phyloP scores from a whole-genome alignment of 2,329 filamentous ascomycete species.

The Ophiostoma fasciatum region DNA sequence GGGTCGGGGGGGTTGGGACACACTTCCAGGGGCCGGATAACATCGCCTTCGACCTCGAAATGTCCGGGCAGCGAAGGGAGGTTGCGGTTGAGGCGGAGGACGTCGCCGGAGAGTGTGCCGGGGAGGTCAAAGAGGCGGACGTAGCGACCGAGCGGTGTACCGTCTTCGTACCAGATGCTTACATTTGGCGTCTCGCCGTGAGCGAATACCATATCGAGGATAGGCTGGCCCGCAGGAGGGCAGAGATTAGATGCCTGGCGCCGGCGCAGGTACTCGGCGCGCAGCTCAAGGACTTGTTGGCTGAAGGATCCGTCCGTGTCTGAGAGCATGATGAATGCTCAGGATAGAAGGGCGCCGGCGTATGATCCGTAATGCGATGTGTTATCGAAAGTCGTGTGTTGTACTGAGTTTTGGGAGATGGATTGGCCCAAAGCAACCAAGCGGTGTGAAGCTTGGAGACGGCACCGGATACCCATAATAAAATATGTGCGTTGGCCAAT shows the following conservation, averaged over 20 bases:
- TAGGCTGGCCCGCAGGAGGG: not conserved
- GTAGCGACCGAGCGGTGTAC: not conserved
- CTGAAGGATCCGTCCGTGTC: not conserved
- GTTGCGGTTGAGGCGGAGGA: slow-evolving; percentile 1
- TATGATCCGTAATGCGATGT: no score
- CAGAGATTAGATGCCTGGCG: not conserved
- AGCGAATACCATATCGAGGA: not conserved
- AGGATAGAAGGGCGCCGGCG: no score
- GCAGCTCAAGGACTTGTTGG: not conserved
- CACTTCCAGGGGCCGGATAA: not conserved
- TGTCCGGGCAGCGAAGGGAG: not conserved
- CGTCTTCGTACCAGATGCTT: not conserved
- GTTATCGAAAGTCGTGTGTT: no score
- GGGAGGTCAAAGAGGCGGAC: slow-evolving; percentile 3
- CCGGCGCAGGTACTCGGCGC: not conserved
- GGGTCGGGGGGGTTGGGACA: slow-evolving; percentile 5
- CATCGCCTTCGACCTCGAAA: slow-evolving; percentile 5
- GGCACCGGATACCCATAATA: no score
- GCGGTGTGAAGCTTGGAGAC: no score
- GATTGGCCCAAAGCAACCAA: no score
- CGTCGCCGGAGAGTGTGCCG: slow-evolving; percentile 1
- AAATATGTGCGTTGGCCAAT: no score
- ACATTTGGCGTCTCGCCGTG: not conserved
- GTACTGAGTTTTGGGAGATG: no score
- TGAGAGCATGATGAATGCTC: no score